These are phyloP conservation scores for Strigomonas culicis DNA, from an alignment of 208 protist genomes.

Conservation along the genomic window DNA sequence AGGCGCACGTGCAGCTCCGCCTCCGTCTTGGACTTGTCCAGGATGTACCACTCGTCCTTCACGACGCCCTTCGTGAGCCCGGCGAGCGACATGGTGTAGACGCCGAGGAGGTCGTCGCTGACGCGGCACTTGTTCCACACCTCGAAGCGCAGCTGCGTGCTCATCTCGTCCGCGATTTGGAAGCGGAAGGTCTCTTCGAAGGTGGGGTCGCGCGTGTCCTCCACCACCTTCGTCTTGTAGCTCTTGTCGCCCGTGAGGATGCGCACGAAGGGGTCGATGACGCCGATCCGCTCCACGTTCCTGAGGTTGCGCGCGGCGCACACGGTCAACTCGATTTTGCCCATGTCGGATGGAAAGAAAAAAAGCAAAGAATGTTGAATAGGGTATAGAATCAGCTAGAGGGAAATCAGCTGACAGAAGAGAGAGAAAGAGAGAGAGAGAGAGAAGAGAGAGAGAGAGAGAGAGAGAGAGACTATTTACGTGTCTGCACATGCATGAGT, in stretches of 20 bases:
- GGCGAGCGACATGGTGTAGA: constrained; percentile 45
- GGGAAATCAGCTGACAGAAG: background rate
- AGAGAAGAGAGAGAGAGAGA: background rate
- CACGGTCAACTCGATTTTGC: constrained; percentile 66
- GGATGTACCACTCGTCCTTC: constrained; percentile 59
- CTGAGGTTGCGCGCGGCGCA: constrained; percentile 55
- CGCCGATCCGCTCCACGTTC: constrained; percentile 33
- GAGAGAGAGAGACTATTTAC: background rate
- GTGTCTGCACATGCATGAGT: too few relatives aligned
- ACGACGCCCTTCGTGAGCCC: constrained; percentile 58
- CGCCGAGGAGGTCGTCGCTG: constrained; percentile 59
- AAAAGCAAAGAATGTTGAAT: background rate
- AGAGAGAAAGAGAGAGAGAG: background rate
- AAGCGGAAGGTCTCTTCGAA: constrained; percentile 78
- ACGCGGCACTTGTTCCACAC: constrained; percentile 58
- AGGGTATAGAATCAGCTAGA: background rate
- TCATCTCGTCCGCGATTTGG: constrained; percentile 51
- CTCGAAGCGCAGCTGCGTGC: constrained; percentile 49
- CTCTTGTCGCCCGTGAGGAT: constrained; percentile 38
- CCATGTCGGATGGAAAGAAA: constrained; percentile 29
- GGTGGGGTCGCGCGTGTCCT: constrained; percentile 43
- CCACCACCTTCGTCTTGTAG: constrained; percentile 67
- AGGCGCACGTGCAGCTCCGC: constrained; percentile 65
- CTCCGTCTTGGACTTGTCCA: constrained; percentile 43
- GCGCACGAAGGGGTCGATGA: constrained; percentile 63